Evolutionary conservation across 345 rosid genomes (phyloP).

Genomic region (Sapria himalayana): DNA sequence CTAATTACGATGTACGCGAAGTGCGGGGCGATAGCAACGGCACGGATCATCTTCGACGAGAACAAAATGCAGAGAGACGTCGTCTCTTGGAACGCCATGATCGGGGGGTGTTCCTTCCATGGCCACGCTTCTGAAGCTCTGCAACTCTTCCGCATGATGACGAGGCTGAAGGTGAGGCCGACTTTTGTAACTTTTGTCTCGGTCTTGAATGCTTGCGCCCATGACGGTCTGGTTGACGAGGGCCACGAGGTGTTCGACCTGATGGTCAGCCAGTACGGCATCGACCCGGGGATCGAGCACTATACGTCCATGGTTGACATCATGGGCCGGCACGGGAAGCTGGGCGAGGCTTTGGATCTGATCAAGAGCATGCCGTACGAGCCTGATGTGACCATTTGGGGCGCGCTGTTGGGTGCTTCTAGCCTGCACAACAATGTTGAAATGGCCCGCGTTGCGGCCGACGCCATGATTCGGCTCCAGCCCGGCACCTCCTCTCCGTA

Average conservation of each 20-base stretch:
- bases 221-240: slow-evolving; percentile 42
- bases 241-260: slow-evolving; percentile 29
- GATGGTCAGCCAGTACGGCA: slow-evolving; percentile 27
- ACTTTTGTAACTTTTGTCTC: slow-evolving; percentile 48
- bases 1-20: slow-evolving; percentile 51
- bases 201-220: slow-evolving; percentile 47
- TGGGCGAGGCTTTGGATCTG: slow-evolving; percentile 35
- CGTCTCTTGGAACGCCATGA: slow-evolving; percentile 72
- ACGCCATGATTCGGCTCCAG: slow-evolving; percentile 38
- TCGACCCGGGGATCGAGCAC: slow-evolving; percentile 43
- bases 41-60: slow-evolving; percentile 24
- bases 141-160: slow-evolving; percentile 31
- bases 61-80: slow-evolving; percentile 29
- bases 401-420: slow-evolving; percentile 54
- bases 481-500: slow-evolving; percentile 57
- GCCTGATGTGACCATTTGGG: slow-evolving; percentile 55
- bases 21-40: slow-evolving; percentile 42
- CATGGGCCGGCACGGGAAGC: slow-evolving; percentile 32
- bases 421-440: slow-evolving; percentile 30
- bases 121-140: slow-evolving; percentile 41
- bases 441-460: slow-evolving; percentile 44
- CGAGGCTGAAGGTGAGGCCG: slow-evolving; percentile 21
- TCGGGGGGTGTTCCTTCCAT: slow-evolving; percentile 62
- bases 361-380: slow-evolving; percentile 39
- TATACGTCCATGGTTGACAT: slow-evolving; percentile 40